Base-by-base conservation (phyloP, 2,329 filamentous ascomycete genomes). In the Alternaria sp. region DNA sequence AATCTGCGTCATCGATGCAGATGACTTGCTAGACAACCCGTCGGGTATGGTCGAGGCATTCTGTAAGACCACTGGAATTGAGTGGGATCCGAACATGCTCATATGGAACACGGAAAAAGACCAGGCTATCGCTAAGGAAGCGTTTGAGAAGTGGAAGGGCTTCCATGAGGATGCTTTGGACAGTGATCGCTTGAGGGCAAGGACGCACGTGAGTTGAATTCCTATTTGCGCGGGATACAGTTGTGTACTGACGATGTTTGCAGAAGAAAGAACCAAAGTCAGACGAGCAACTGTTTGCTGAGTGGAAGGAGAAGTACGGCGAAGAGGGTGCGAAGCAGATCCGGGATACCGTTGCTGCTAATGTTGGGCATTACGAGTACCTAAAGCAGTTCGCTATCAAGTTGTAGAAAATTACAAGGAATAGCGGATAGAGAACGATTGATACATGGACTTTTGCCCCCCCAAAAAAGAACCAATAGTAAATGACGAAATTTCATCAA, bases 141-240 rank as follows among this genome's bases (percentile, higher is more conserved):
- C 88, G 17, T 98, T 98, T 80, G 92, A 93, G 80, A 98, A 99
- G 82, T 98, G 95, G 95, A 90, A 88, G 67, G 95, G 95, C 10
- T 98, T 96, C 81, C 95, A 98, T 77, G 91, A 98, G 68, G 95
- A 98, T 81, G 95, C 93, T 13, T 91, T 98, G 69, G 83, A 90
- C 67, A 96, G 91, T 73, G 89, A 84, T 36, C 88, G 88, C 61
- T 81, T 99, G 71, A 89, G 89, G 74, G 86, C 91, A 2, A 84
- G 91, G 72, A 82, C 83, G 44, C 84, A 88, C 65, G 85, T 87
- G 78, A 72, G 81, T 79, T 33, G 7, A 36, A 5, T 33, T 24
- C 7, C 3, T 13, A 8, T n/a, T 26, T 17, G 31, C 2, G n/a
- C 8, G 24, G 3, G 10, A 8, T 8, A 9, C 5, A 31, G n/a